Evolutionary conservation across 768 basidiomycete species (phyloP), one percentile per base, ranked within the genome.

Genomic region (Leucogyrophana mollusca): DNA sequence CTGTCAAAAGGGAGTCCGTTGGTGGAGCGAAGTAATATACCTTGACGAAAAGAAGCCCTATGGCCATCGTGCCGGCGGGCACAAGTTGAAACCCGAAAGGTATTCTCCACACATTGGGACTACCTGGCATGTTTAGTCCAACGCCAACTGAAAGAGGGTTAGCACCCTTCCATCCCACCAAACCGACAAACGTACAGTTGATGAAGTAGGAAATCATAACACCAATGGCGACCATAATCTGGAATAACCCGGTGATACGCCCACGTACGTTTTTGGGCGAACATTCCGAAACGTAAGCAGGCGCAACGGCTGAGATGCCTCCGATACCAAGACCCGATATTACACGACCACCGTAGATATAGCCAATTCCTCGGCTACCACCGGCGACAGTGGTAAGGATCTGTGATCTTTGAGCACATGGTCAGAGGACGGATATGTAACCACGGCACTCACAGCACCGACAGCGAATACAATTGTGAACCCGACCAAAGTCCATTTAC

Each of bases 191-290:
- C 85, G 41, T 47, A 88, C 86, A 77, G 56, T 90, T 88, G 54
- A 89, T 73, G 62, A 87, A 90, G 64, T 90, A 90, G 0, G 85
- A 87, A 47, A 93, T 71, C 82, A 91, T 90, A 50, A 90, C 90
- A 43, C 90, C 91, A 40, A 80, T 71, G 18, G 89, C 87, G 30
- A 79, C 90, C 79, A 90, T 85, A 63, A 94, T 81, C 62, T 93
- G 91, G 76, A 92, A 92, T 24, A 88, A 58, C 35, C 90, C 90
- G 0, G 88, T 91, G 53, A 93, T 89, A 40, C 87, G 77, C 5
- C 90, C 91, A 50, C 92, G 84, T 5, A 91, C 87, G 17, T 89
- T 76, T 61, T 92, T 94, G 4, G 93, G 93, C 2, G 84, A 77
- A 62, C 90, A 91, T 63, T 94, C 93, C 9, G 87, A 85, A 17